Base-by-base conservation (phyloP, 257 asterid genomes). In the Plantago ovata region DNA sequence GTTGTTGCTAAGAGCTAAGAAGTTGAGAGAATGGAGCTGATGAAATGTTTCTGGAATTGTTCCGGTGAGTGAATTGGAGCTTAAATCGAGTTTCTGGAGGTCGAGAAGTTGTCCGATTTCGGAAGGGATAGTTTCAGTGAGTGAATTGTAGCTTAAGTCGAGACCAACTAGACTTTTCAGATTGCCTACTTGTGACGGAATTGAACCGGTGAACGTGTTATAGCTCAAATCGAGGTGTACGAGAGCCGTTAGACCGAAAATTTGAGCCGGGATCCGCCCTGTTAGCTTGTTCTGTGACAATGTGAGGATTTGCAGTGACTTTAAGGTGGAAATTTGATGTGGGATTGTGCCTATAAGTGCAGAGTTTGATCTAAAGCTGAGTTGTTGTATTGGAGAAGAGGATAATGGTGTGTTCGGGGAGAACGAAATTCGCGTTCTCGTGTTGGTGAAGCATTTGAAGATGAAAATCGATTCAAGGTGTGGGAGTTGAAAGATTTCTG, bases 191-290 rank as follows among this genome's bases (percentile, higher is more conserved):
- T 77, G 66, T 13, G 15, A 0, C 1, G 94, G 86, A 66, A 89
- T 72, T 33, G 64, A 11, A 1, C 91, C 89, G 3, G 79, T 52
- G 53, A 89, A 80, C 60, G 61, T 33, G 76, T 89, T 89, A 50
- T 89, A 89, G 81, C 96, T 89, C 54, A 89, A 59, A 60, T 89
- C 96, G 54, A 89, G 82, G 69, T 85, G 96, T 0, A 85, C 22
- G 12, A 89, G 89, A 32, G 85, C 70, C 64, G 44, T 58, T 55
- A 82, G 43, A 15, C 58, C 50, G 68, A 83, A 80, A 51, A 85
- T 63, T 50, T 65, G 66, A 10, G n/a, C 66, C 0, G 94, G 95
- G 62, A 89, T 73, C 43, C 18, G 23, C 0, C 94, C 96, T 5
- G 72, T 42, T 1, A 89, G 74, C 56, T n/a, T 54, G 87, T 89